Evolutionary conservation across 305 asterid genomes (phyloP).

Genomic region (Rubia peregrina): DNA sequence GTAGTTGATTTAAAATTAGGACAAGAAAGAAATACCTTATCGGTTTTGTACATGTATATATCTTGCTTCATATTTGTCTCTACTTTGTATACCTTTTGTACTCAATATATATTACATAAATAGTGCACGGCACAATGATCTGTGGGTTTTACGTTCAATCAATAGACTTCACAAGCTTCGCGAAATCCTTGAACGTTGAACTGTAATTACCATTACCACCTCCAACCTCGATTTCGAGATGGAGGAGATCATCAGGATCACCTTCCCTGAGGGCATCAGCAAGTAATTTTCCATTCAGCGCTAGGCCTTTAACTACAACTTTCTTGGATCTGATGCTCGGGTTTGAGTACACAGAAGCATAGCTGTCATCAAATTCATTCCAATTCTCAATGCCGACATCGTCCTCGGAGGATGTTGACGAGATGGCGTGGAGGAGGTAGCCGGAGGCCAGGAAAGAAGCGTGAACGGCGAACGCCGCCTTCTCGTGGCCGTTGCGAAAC

Average conservation of each 20-base stretch:
- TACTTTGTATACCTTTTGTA: too few relatives aligned
- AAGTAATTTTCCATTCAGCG: slow-evolving; percentile 52
- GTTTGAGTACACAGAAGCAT: slow-evolving; percentile 63
- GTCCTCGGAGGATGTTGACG: slow-evolving; percentile 28
- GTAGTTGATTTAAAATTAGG: too few relatives aligned
- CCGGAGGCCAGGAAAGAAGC: slow-evolving; percentile 33
- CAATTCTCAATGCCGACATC: slow-evolving; percentile 29
- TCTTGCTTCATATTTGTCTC: too few relatives aligned
- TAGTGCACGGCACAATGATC: too few relatives aligned
- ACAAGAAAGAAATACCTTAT: too few relatives aligned
- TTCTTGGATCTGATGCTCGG: slow-evolving; percentile 51
- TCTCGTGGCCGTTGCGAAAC: slow-evolving; percentile 30
- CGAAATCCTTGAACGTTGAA: slow-evolving; percentile 66
- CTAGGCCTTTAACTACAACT: slow-evolving; percentile 70
- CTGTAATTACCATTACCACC: slow-evolving; percentile 39
- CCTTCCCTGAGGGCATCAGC: slow-evolving; percentile 62
- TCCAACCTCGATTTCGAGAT: slow-evolving; percentile 56
- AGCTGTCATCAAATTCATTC: slow-evolving; percentile 43
- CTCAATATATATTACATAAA: too few relatives aligned
- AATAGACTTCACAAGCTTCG: slow-evolving; percentile 49
- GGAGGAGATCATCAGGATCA: slow-evolving; percentile 38
- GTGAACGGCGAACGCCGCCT: slow-evolving; percentile 29
- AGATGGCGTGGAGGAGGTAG: slow-evolving; percentile 26
- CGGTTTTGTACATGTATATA: too few relatives aligned
- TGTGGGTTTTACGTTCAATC: too few relatives aligned